Percentiles rank a stretch among this genome's conserved stretches.
phyloP scores from a whole-genome alignment of 768 basidiomycete genomes.

The Suillus occidentalis region DNA sequence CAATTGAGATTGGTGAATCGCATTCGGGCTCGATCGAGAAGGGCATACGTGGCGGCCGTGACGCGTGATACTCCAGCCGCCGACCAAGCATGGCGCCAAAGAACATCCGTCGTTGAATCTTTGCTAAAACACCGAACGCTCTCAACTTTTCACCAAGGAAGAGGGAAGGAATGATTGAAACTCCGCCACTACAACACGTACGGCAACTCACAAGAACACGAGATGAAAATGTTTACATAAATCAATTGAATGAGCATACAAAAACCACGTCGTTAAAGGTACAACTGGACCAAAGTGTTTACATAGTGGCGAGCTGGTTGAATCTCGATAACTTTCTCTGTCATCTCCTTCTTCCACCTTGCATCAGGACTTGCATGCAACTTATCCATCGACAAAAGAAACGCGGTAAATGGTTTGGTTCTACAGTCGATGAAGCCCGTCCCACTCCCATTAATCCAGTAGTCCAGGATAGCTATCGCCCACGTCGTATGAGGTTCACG shows the following conservation, averaged over 20 bases:
- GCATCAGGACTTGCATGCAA: neutral
- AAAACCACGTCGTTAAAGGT: neutral
- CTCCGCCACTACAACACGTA: neutral
- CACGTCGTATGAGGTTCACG: neutral
- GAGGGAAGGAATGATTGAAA: neutral
- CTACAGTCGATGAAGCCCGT: neutral
- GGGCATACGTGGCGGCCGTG: neutral
- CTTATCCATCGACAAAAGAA: constrained; percentile 2
- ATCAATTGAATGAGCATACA: too few species aligned
- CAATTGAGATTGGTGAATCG: neutral
- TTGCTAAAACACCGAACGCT: neutral
- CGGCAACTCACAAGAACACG: too few species aligned
- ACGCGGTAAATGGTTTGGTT: neutral
- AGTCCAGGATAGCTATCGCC: constrained; percentile 13
- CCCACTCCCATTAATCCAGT: neutral
- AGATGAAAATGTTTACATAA: too few species aligned
- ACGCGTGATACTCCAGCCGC: neutral
- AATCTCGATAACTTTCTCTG: neutral
- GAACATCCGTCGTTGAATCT: neutral
- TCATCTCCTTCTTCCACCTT: constrained; percentile 9
- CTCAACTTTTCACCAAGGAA: neutral
- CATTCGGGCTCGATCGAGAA: neutral
- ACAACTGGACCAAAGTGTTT: neutral
- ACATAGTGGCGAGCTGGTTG: neutral
- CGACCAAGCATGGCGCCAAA: neutral